These are phyloP conservation scores for Schizochytrium sp. DNA, from an alignment of 108 stramenopile genomes.

Conservation along the genomic window DNA sequence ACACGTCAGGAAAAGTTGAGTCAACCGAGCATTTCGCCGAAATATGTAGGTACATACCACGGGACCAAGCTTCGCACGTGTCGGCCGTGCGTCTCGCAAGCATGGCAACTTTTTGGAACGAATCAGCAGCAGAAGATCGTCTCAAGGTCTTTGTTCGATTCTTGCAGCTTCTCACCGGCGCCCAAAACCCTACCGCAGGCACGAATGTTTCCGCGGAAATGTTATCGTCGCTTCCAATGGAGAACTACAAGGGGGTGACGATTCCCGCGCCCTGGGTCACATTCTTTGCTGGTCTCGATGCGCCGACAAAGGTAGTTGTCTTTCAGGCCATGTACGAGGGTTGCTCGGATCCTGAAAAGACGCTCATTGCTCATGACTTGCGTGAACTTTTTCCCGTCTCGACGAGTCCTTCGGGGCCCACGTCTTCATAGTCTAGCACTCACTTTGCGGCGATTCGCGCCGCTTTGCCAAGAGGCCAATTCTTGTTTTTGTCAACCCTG, in stretches of 20 bases:
- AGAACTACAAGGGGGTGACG: not conserved
- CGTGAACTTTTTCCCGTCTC: not conserved
- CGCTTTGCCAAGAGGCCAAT: too few relatives aligned
- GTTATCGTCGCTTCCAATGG: not conserved
- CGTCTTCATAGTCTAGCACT: too few relatives aligned
- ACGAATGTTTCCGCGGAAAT: not conserved
- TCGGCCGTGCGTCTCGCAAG: not conserved
- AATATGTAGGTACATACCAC: not conserved
- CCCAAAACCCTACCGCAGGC: not conserved
- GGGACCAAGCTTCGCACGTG: not conserved
- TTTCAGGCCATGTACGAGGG: not conserved
- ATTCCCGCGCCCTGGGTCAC: not conserved
- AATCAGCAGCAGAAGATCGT: not conserved
- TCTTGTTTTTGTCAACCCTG: too few relatives aligned
- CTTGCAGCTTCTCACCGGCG: not conserved
- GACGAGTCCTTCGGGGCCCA: not conserved
- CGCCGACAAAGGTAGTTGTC: not conserved
- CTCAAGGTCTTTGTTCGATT: not conserved
- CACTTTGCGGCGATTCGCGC: too few relatives aligned
- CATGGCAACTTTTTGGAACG: constrained; percentile 11
- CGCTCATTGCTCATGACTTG: not conserved
- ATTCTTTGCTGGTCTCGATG: not conserved
- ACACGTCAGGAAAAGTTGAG: not conserved
- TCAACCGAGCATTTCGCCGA: not conserved
- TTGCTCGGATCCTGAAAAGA: not conserved